phyloP scores from a whole-genome alignment of 1,284 basidiomycete species.

The Moesziomyces sp. region DNA sequence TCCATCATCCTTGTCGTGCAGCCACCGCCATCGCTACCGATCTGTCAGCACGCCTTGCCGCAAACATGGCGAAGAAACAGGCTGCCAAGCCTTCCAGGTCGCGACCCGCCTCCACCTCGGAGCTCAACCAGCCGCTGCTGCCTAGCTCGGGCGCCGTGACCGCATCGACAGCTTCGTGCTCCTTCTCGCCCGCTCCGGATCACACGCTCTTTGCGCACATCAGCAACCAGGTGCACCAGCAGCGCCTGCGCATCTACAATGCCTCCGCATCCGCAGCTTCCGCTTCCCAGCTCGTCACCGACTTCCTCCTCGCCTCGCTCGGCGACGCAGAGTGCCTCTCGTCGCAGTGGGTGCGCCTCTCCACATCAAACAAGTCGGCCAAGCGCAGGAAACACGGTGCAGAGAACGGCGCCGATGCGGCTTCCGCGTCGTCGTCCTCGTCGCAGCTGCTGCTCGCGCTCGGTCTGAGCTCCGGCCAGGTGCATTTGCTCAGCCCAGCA shows the following conservation, averaged over 20 bases:
- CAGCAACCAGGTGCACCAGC: slow-evolving; percentile 79
- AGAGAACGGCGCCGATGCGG: slow-evolving; percentile 17
- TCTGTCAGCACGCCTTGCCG: background rate
- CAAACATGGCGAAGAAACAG: slow-evolving; percentile 57
- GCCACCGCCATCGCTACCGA: background rate
- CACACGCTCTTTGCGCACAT: slow-evolving; percentile 76
- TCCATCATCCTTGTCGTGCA: no score
- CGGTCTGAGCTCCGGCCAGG: slow-evolving; percentile 52
- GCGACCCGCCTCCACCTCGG: slow-evolving; percentile 70
- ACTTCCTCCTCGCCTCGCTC: slow-evolving; percentile 54
- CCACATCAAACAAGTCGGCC: slow-evolving; percentile 27
- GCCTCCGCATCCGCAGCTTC: slow-evolving; percentile 73
- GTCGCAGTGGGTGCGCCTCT: slow-evolving; percentile 42
- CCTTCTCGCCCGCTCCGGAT: slow-evolving; percentile 74
- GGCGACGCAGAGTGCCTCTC: slow-evolving; percentile 43
- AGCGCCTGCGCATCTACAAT: slow-evolving; percentile 77
- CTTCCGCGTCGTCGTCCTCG: slow-evolving; percentile 14
- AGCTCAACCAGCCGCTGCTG: slow-evolving; percentile 73
- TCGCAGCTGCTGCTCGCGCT: slow-evolving; percentile 57
- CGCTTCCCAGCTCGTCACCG: slow-evolving; percentile 74
- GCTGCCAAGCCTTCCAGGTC: slow-evolving; percentile 57
- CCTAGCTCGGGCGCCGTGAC: slow-evolving; percentile 69
- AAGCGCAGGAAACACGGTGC: slow-evolving; percentile 53
- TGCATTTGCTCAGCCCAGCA: slow-evolving; percentile 57
- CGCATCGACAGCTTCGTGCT: slow-evolving; percentile 46